Conservation (phyloP, 2,329 filamentous ascomycete genomes). For the Fusarium fujikuroi region DNA sequence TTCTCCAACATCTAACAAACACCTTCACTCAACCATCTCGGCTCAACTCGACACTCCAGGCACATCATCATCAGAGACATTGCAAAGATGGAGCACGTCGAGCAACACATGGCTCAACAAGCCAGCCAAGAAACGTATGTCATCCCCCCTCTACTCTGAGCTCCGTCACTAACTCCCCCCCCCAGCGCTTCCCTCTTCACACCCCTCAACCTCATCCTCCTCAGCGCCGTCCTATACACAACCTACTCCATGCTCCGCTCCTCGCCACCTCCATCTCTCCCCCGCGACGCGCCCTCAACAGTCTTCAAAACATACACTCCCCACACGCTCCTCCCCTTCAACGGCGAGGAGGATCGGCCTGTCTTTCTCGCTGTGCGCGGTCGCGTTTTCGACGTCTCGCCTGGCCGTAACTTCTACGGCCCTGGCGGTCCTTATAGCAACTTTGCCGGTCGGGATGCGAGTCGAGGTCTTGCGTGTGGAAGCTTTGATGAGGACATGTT, state of each 20-base stretch:
- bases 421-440: constrained; percentile 95
- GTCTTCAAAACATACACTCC: constrained; percentile 80
- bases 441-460: constrained; percentile 93
- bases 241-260: constrained; percentile 66
- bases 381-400: constrained; percentile 87
- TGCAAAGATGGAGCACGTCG: constrained; percentile 66
- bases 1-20: background rate
- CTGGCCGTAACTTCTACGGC: constrained; percentile 93
- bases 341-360: constrained; percentile 77
- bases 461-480: constrained; percentile 84
- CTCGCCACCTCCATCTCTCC: constrained; percentile 57
- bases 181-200: constrained; percentile 61
- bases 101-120: constrained; percentile 65
- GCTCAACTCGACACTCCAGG: background rate
- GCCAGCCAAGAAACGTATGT: constrained; percentile 58
- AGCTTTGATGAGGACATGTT: constrained; percentile 97
- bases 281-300: constrained; percentile 64
- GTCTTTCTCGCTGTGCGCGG: constrained; percentile 94
- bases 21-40: background rate
- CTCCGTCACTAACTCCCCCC: background rate
- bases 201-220: constrained; percentile 71
- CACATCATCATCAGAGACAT: background rate
- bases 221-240: constrained; percentile 66
- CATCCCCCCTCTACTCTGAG: background rate
- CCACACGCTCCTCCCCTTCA: constrained; percentile 83